Conservation (phyloP, 331 rosid species). For the Rhamnella rubrinervis region DNA sequence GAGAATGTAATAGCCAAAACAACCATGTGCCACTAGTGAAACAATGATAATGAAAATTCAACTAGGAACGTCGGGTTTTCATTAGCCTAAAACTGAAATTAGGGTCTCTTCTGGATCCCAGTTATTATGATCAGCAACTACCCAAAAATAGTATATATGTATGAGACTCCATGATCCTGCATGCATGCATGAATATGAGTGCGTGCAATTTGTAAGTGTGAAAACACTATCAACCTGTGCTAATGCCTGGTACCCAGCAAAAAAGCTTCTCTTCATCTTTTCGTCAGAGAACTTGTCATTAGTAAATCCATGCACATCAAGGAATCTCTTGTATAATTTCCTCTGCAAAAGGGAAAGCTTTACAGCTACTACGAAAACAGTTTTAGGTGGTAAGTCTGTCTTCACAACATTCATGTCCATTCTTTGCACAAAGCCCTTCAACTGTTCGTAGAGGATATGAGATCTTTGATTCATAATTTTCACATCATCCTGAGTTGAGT, state of each 20-base stretch:
- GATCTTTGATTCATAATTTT: constrained; percentile 99
- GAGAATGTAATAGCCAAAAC: neutral
- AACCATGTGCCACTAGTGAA: too few relatives aligned
- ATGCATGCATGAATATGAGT: neutral
- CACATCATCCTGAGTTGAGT: constrained; percentile 83
- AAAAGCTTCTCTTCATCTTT: constrained; percentile 73
- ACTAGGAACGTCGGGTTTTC: too few relatives aligned
- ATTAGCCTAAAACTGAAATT: too few relatives aligned
- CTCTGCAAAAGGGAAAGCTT: constrained; percentile 92
- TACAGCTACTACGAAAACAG: constrained; percentile 88
- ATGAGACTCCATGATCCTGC: neutral
- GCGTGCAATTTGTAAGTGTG: constrained; percentile 11
- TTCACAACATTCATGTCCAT: constrained; percentile 96
- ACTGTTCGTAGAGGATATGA: constrained; percentile 82
- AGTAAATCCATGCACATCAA: constrained; percentile 88
- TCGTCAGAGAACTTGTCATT: constrained; percentile 54
- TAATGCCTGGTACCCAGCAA: constrained; percentile 94
- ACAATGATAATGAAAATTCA: neutral
- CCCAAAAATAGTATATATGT: too few relatives aligned
- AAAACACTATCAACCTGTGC: constrained; percentile 70
- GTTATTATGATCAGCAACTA: too few relatives aligned
- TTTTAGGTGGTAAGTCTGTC: constrained; percentile 96
- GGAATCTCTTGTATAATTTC: constrained; percentile 83
- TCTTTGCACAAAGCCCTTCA: constrained; percentile 95
- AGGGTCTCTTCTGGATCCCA: too few relatives aligned